Percentiles rank a stretch among this genome's conserved stretches.
Conservation (phyloP, 345 rosid genomes). For the Brassica incana region DNA sequence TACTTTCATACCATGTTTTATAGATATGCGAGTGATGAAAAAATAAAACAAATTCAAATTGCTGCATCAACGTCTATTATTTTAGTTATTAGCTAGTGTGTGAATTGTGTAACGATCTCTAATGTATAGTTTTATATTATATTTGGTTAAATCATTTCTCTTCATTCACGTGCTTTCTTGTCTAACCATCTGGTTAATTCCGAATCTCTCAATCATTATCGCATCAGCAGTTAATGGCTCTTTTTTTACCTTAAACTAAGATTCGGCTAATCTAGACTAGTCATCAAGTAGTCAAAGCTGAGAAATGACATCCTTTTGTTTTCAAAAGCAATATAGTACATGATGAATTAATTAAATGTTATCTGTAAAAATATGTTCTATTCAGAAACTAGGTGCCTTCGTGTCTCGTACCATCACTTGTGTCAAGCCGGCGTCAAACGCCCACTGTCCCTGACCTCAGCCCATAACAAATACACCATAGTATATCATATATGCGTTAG, state of each 20-base stretch:
- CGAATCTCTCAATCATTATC: neutral
- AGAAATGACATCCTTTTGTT: slow-evolving; percentile 9
- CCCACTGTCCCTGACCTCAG: slow-evolving; percentile 42
- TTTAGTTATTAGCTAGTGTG: neutral
- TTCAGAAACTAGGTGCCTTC: slow-evolving; percentile 21
- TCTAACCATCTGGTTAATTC: neutral
- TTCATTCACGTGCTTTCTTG: neutral
- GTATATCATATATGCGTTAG: slow-evolving; percentile 10
- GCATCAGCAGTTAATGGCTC: neutral
- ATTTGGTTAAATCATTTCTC: neutral
- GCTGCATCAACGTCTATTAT: neutral
- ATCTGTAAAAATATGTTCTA: neutral
- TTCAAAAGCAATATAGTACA: slow-evolving; percentile 14
- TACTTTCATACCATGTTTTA: neutral
- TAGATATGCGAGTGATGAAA: neutral
- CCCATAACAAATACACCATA: slow-evolving; percentile 22
- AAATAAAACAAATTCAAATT: neutral
- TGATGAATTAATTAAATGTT: neutral
- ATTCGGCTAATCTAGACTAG: slow-evolving; percentile 31
- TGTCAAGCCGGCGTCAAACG: slow-evolving; percentile 38
- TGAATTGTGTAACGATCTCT: neutral
- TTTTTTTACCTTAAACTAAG: slow-evolving; percentile 15
- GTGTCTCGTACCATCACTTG: slow-evolving; percentile 36
- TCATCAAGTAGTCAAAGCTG: slow-evolving; percentile 29
- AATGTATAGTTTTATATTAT: neutral